Conservation (phyloP, 352 stramenopile genomes). For the Phytophthora pini region DNA sequence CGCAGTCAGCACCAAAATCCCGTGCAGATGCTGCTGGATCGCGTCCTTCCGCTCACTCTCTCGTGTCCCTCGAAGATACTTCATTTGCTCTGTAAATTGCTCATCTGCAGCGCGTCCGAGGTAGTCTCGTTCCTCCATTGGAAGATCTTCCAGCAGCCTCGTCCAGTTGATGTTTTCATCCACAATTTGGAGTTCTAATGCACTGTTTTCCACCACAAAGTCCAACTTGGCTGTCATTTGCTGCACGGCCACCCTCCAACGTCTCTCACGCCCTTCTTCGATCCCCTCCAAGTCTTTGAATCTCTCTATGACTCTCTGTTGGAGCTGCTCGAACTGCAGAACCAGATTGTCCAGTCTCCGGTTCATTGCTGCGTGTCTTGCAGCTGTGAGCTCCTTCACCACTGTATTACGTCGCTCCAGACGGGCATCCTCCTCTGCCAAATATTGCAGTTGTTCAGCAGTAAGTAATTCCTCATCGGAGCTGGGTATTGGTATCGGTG, state of each 20-base stretch:
- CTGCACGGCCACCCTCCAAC: constrained; percentile 8
- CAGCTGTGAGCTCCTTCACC: constrained; percentile 17
- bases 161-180: constrained; percentile 41
- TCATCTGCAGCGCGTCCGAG: constrained; percentile 60
- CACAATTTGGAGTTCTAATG: constrained; percentile 24
- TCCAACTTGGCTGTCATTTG: constrained; percentile 56
- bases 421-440: constrained; percentile 31
- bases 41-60: constrained; percentile 36
- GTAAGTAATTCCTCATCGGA: constrained; percentile 16
- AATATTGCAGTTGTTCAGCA: constrained; percentile 19
- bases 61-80: constrained; percentile 51
- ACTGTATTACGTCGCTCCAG: constrained; percentile 21
- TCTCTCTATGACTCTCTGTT: constrained; percentile 3
- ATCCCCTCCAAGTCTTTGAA: not conserved
- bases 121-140: constrained; percentile 55
- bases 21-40: constrained; percentile 52
- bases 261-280: not conserved
- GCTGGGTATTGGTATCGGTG: not conserved
- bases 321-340: constrained; percentile 26
- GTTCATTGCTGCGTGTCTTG: constrained; percentile 8
- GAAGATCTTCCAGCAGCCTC: constrained; percentile 47
- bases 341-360: constrained; percentile 20
- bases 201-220: constrained; percentile 45
- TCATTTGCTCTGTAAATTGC: constrained; percentile 68
- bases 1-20: constrained; percentile 42